A percentile compares a stretch with the other conserved stretches of the same genome.
Conservation (phyloP, 2,329 filamentous ascomycete species). For the Pseudocercospora pini-densiflorae region DNA sequence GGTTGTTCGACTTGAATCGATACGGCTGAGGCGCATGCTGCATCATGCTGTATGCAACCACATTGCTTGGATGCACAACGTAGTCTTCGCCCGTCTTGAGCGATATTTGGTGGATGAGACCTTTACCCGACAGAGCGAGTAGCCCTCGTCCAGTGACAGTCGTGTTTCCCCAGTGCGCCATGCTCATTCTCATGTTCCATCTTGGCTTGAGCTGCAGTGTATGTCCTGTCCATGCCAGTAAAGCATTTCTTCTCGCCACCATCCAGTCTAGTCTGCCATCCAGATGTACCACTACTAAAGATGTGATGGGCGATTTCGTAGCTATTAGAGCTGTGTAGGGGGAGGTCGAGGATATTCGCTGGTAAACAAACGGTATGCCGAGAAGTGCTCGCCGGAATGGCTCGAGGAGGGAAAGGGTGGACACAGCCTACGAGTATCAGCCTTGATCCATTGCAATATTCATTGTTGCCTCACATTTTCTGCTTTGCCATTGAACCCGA, state of each 20-base stretch:
- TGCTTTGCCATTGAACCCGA: slow-evolving; percentile 85
- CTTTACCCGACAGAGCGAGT: slow-evolving; percentile 80
- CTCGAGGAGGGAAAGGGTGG: slow-evolving; percentile 83
- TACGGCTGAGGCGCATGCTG: slow-evolving; percentile 78
- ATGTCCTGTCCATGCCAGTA: slow-evolving; percentile 97
- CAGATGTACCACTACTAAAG: slow-evolving; percentile 84
- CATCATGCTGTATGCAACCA: slow-evolving; percentile 85
- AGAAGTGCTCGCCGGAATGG: slow-evolving; percentile 79
- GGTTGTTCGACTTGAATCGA: slow-evolving; percentile 76
- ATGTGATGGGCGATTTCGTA: slow-evolving; percentile 83
- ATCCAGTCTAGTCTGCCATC: slow-evolving; percentile 97
- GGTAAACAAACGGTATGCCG: slow-evolving; percentile 93
- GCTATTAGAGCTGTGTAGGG: slow-evolving; percentile 88
- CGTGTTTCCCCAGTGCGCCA: slow-evolving; percentile 91
- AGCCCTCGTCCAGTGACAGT: slow-evolving; percentile 86
- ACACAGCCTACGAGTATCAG: slow-evolving; percentile 68
- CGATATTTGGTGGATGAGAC: slow-evolving; percentile 85
- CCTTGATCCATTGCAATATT: not conserved
- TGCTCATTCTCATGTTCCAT: slow-evolving; percentile 72
- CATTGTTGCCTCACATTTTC: slow-evolving; percentile 68
- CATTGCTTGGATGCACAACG: slow-evolving; percentile 84
- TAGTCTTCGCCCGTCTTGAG: slow-evolving; percentile 86
- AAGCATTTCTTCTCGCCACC: slow-evolving; percentile 80
- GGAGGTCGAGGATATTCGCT: slow-evolving; percentile 82
- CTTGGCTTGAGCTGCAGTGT: slow-evolving; percentile 76